A percentile compares a stretch with the other conserved stretches of the same genome.
phyloP scores from a whole-genome alignment of 441 rosid genomes.

The Pelargonium citronellum region DNA sequence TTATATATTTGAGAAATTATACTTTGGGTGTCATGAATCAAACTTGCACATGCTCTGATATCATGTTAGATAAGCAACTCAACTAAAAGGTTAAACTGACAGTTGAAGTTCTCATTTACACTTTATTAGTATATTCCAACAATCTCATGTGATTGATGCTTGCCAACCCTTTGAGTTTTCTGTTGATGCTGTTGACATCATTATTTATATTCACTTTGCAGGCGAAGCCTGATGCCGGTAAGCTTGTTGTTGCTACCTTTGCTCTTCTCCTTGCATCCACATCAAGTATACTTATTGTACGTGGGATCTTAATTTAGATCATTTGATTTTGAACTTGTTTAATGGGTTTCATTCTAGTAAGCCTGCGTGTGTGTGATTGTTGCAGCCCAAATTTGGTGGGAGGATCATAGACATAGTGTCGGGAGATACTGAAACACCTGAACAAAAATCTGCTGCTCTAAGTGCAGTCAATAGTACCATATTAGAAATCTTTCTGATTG shows the following conservation, averaged over 20 bases:
- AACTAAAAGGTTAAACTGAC: too few species aligned
- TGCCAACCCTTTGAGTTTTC: too few species aligned
- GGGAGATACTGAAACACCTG: constrained; percentile 51
- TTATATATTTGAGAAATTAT: too few species aligned
- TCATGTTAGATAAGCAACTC: too few species aligned
- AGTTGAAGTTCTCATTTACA: too few species aligned
- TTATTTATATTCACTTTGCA: constrained; percentile 24
- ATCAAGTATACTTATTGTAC: constrained; percentile 59
- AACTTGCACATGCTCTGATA: too few species aligned
- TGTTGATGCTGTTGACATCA: too few species aligned
- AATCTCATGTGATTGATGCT: too few species aligned
- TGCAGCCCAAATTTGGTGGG: constrained; percentile 93
- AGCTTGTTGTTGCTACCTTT: constrained; percentile 58
- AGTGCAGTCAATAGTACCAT: constrained; percentile 63
- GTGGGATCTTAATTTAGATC: too few species aligned
- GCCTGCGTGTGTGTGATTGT: too few species aligned
- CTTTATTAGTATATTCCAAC: too few species aligned
- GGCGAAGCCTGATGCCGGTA: constrained; percentile 82
- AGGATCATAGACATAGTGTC: constrained; percentile 86
- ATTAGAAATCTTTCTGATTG: constrained; percentile 54
- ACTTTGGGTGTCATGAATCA: too few species aligned
- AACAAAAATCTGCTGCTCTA: constrained; percentile 56
- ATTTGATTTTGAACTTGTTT: constrained; percentile 13
- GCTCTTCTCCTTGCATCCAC: constrained; percentile 71
- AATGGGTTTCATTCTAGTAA: neutral